Conservation (phyloP, 1,284 basidiomycete species). For the Meira miltonrushii region DNA sequence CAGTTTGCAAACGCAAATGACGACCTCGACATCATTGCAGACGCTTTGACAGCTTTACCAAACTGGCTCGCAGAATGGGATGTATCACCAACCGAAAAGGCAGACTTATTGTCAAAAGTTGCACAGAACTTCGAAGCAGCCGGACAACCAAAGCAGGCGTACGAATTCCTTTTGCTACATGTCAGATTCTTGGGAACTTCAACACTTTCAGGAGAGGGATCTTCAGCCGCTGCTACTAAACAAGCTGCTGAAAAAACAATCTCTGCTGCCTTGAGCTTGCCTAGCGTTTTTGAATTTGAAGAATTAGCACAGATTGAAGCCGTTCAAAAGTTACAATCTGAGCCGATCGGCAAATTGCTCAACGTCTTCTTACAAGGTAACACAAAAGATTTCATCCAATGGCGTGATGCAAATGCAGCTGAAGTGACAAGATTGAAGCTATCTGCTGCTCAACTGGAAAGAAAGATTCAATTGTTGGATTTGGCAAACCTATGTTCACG, state of each 20-base stretch:
- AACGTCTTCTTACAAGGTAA: slow-evolving; percentile 43
- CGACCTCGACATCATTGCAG: slow-evolving; percentile 43
- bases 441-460: slow-evolving; percentile 21
- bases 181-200: slow-evolving; percentile 38
- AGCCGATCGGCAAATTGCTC: slow-evolving; percentile 34
- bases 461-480: slow-evolving; percentile 49
- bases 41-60: slow-evolving; percentile 33
- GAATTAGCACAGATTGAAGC: slow-evolving; percentile 36
- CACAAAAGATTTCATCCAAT: slow-evolving; percentile 27
- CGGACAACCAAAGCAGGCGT: slow-evolving; percentile 36
- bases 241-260: slow-evolving; percentile 36
- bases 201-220: slow-evolving; percentile 1
- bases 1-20: slow-evolving; percentile 39
- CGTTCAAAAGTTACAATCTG: slow-evolving; percentile 27
- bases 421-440: slow-evolving; percentile 28
- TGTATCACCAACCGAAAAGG: slow-evolving; percentile 30
- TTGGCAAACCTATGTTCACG: slow-evolving; percentile 44
- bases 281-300: slow-evolving; percentile 48
- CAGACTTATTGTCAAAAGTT: slow-evolving; percentile 30
- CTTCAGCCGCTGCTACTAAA: slow-evolving; percentile 9
- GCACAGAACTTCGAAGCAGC: slow-evolving; percentile 35
- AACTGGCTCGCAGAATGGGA: slow-evolving; percentile 47
- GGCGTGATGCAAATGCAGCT: slow-evolving; percentile 14
- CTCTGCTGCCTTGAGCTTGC: slow-evolving; percentile 40
- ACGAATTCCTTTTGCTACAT: slow-evolving; percentile 41